phyloP scores from a whole-genome alignment of 2,329 filamentous ascomycete species.

The Boeremia exigua region DNA sequence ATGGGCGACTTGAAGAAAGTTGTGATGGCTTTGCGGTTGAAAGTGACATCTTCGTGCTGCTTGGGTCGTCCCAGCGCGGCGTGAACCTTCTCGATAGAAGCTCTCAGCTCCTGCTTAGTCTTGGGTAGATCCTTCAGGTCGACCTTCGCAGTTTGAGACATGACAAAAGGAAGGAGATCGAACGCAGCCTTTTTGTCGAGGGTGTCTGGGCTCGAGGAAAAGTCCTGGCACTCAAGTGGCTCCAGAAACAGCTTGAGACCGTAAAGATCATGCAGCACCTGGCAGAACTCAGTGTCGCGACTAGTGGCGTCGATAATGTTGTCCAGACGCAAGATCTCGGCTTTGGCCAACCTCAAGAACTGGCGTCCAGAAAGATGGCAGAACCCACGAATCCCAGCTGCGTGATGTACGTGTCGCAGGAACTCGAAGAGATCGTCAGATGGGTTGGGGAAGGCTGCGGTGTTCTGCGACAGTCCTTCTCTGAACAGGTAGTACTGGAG shows the following conservation, averaged over 20 bases:
- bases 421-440: conserved; percentile 79
- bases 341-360: conserved; percentile 86
- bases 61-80: conserved; percentile 80
- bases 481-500: conserved; percentile 82
- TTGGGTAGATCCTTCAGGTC: conserved; percentile 91
- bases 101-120: conserved; percentile 89
- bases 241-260: conserved; percentile 47
- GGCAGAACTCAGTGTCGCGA: conserved; percentile 75
- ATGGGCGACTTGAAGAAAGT: conserved; percentile 83
- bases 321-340: conserved; percentile 79
- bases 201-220: conserved; percentile 75
- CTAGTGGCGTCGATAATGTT: conserved; percentile 73
- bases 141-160: conserved; percentile 80
- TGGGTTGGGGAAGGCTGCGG: conserved; percentile 67
- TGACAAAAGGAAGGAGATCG: conserved; percentile 82
- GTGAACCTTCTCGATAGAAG: conserved; percentile 91
- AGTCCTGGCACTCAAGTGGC: conserved; percentile 58
- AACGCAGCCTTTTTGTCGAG: conserved; percentile 82
- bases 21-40: conserved; percentile 84
- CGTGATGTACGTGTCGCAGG: conserved; percentile 81
- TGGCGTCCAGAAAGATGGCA: conserved; percentile 86
- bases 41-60: conserved; percentile 77
- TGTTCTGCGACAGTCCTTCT: conserved; percentile 73
- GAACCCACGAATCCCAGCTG: conserved; percentile 80
- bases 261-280: conserved; percentile 61